Base-by-base conservation (phyloP, 345 rosid genomes). In the Populus davidiana region DNA sequence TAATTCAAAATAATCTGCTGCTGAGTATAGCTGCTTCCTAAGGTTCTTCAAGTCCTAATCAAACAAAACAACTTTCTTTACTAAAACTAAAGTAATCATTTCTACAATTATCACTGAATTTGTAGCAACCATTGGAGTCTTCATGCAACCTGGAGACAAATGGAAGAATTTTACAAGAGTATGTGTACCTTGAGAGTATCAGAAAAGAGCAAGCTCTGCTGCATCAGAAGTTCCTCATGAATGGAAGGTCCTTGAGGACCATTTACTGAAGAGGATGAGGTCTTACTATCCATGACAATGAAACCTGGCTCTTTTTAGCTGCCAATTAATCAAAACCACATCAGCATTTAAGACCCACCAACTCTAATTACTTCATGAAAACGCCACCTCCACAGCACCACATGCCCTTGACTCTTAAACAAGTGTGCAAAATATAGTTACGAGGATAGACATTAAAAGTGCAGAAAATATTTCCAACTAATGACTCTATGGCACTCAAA, bases 1-100 rank as follows among this genome's bases (percentile, higher is more conserved):
- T 23, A 70, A 38, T 85, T 95, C 99, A 76, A 91, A 93, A 81
- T 92, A 87, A 25, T 95, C 94, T 39, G 98, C 98, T 17, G 97
- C 99, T 27, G 90, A 89, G 86, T 90, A 92, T 61, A 95, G 75
- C 67, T 95, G 98, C 73, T 87, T 81, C 83, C 90, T 88, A 69
- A 95, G 68, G 75, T 79, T 86, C 91, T 87, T 95, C 86, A 95
- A 82, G 66, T 93, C 99, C 98, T 95, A 44, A 76, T 62, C 2
- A 77, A 70, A 61, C 47, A 75, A 68, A 79, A 39, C 33, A 69
- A 47, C 50, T 47, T 31, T 69, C 33, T 27, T 13, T 44, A 5
- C 13, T 66, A 54, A 20, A 72, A 38, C 33, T 33, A 44, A 75
- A 12, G 39, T 2, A 20, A 71, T 72, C 5, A 10, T 13, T 4